phyloP scores from a whole-genome alignment of 2,329 filamentous ascomycete species.

The Xylariaceae sp. region DNA sequence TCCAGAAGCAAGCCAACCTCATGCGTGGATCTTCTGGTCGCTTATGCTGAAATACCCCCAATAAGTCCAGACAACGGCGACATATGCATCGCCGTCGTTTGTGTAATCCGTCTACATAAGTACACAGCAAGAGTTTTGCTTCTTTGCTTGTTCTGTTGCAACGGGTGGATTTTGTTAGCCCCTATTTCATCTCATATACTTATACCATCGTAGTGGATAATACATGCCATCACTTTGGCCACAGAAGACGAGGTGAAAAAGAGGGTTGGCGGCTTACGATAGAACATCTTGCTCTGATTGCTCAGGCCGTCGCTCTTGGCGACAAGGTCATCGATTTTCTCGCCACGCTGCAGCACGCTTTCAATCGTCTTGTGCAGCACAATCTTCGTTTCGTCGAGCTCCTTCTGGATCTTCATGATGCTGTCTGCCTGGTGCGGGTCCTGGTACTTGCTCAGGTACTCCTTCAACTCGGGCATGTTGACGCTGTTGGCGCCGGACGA shows the following conservation, averaged over 20 bases:
- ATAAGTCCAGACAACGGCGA: conserved; percentile 13
- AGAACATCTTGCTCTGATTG: conserved; percentile 96
- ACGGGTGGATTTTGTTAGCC: conserved; percentile 15
- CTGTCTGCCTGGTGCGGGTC: conserved; percentile 84
- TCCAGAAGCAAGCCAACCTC: conserved; percentile 21
- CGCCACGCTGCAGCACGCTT: conserved; percentile 78
- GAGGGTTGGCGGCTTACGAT: conserved; percentile 51
- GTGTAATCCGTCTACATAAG: conserved; percentile 57
- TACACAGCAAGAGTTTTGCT: conserved; percentile 72
- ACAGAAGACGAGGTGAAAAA: not conserved
- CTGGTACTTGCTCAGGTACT: conserved; percentile 71
- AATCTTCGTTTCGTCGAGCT: conserved; percentile 96
- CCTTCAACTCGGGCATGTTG: conserved; percentile 67
- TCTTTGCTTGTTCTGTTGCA: conserved; percentile 60
- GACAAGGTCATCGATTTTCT: conserved; percentile 94
- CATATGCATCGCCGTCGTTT: conserved; percentile 1
- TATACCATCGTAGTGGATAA: not conserved
- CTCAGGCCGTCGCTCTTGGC: conserved; percentile 89
- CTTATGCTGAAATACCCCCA: conserved; percentile 23
- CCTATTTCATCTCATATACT: not conserved
- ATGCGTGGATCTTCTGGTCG: conserved; percentile 16
- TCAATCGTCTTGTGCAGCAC: conserved; percentile 96
- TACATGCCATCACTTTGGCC: too few species aligned
- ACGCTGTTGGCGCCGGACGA: conserved; percentile 45
- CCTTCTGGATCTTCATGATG: conserved; percentile 92